Percentiles rank a stretch among this genome's conserved stretches.
phyloP scores from a whole-genome alignment of 2,329 filamentous ascomycete genomes.

The Penicillium sp. region DNA sequence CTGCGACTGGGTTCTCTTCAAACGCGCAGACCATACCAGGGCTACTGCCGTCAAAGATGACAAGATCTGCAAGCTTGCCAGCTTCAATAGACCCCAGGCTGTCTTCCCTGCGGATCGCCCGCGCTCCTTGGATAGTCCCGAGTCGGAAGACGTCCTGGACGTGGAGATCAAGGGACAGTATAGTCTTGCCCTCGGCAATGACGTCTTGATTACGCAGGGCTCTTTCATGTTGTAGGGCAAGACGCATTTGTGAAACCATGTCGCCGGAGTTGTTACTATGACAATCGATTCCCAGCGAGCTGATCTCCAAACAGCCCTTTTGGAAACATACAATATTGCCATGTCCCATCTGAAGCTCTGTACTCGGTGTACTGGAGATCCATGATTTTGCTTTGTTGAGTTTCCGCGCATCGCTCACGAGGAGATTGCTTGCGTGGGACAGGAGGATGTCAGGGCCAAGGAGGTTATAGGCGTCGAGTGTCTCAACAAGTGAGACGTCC shows the following conservation, averaged over 20 bases:
- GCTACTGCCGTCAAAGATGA: slow-evolving; percentile 28
- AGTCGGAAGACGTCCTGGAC: slow-evolving; percentile 29
- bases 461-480: slow-evolving; percentile 18
- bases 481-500: slow-evolving; percentile 9
- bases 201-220: slow-evolving; percentile 15
- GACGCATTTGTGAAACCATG: slow-evolving; percentile 28
- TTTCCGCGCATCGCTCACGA: slow-evolving; percentile 17
- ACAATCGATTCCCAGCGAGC: slow-evolving; percentile 33
- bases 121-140: slow-evolving; percentile 32
- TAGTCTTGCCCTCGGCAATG: slow-evolving; percentile 7
- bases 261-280: slow-evolving; percentile 30
- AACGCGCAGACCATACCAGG: slow-evolving; percentile 29
- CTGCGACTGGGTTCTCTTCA: slow-evolving; percentile 29
- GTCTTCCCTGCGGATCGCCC: slow-evolving; percentile 26
- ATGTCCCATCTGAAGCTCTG: slow-evolving; percentile 33
- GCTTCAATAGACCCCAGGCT: slow-evolving; percentile 27
- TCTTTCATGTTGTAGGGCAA: slow-evolving; percentile 27
- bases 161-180: slow-evolving; percentile 12
- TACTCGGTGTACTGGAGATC: slow-evolving; percentile 30
- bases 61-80: slow-evolving; percentile 31
- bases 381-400: slow-evolving; percentile 17
- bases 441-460: slow-evolving; percentile 22
- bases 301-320: slow-evolving; percentile 15
- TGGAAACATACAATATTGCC: slow-evolving; percentile 28
- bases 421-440: slow-evolving; percentile 23